Conservation (phyloP, 1,284 basidiomycete species). For the Boletellus deceptivus region DNA sequence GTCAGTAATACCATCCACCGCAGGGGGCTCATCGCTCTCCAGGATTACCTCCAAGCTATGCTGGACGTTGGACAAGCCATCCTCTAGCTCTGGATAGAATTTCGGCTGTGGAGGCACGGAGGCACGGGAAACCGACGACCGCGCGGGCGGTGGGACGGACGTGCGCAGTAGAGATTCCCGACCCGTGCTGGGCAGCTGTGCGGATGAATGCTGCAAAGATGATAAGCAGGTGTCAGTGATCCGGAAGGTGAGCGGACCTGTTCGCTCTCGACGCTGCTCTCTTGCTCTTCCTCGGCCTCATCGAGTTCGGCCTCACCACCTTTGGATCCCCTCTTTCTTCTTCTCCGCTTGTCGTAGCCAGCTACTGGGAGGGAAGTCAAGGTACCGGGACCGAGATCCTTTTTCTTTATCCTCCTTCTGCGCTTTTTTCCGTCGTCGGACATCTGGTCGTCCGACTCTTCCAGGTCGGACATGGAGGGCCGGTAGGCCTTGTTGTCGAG, state of each 20-base stretch:
- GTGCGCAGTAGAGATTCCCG: conserved; percentile 24
- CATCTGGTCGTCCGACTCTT: conserved; percentile 59
- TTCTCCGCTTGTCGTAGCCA: conserved; percentile 52
- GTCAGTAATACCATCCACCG: conserved; percentile 30
- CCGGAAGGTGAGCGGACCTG: conserved; percentile 24
- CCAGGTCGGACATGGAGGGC: conserved; percentile 58
- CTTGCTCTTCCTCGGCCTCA: conserved; percentile 30
- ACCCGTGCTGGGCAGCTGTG: conserved; percentile 16
- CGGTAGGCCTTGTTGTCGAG: conserved; percentile 76
- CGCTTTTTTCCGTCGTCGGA: conserved; percentile 54
- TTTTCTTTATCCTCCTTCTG: conserved; percentile 55
- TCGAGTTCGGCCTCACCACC: conserved; percentile 30
- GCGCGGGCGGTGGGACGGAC: conserved; percentile 26
- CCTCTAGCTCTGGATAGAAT: conserved; percentile 26
- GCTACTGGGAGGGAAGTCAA: conserved; percentile 66
- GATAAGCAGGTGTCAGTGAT: conserved; percentile 5
- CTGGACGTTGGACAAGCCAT: conserved; percentile 44
- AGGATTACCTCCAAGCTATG: conserved; percentile 56
- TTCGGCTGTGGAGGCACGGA: conserved; percentile 38
- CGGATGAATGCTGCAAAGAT: conserved; percentile 33
- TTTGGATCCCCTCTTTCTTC: conserved; percentile 42
- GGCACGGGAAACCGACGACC: conserved; percentile 33
- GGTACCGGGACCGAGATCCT: conserved; percentile 50
- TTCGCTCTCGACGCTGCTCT: conserved; percentile 36
- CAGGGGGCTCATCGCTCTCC: conserved; percentile 52